Base-by-base conservation (phyloP, 139 green algal species). In the Klebsormidium nitens region DNA sequence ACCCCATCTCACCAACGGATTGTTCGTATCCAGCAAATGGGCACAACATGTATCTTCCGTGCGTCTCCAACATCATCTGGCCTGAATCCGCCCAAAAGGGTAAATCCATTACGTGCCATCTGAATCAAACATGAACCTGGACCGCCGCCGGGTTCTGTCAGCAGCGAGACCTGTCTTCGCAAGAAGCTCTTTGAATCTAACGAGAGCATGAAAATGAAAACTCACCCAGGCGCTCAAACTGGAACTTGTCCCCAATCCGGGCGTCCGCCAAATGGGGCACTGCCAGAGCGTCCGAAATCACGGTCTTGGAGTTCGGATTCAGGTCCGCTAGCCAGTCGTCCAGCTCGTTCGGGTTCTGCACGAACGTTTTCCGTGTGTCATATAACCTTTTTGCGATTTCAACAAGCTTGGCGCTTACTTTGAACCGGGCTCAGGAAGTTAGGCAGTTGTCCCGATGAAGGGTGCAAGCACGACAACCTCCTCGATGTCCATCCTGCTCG, bases 221-320 rank as follows among this genome's bases (percentile, higher is more conserved):
- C 64, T 6, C 34, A 75, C 69, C 94, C 48, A 96, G 64, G 17
- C 94, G 83, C 83, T 99, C 93, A 65, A 97, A 87, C 83, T 99
- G 93, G 79, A 96, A 97, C 56, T 85, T 86, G 39, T 39, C 36
- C 6, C 59, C 67, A 19, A 63, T 40, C 5, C 65, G 36, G 17
- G 62, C 48, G 14, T 67, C 47, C 5, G 44, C 38, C 2, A 85
- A 29, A 14, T 3, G 5, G 1, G 79, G 70, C 29, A 66, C 70
- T 23, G 72, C 75, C 1, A 86, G 61, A 0, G 82, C 85, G 11
- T 83, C 83, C 44, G 63, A 19, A 2, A 93, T 50, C 4, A 87
- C 58, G 34, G 75, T 60, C 23, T 83, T 59, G 0, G 83, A 91
- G 28, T 87, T 66, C 3, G 80, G 81, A 76, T 96, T 96, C 36